phyloP scores from a whole-genome alignment of 2,329 filamentous ascomycete species.

The Microdochium paspali region DNA sequence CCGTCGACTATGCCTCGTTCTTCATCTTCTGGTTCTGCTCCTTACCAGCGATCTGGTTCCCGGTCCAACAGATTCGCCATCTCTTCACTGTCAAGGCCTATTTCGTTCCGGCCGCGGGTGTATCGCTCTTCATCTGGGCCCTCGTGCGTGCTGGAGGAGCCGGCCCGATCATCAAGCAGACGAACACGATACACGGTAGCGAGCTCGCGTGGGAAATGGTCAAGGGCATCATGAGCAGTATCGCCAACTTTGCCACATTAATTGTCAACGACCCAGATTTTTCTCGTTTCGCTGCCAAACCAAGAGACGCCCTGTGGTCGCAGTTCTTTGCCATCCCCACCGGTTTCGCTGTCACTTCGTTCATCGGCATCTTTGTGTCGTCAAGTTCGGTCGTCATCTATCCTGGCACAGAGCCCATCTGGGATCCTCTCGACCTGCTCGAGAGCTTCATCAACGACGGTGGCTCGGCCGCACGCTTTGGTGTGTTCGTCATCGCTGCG shows the following conservation, averaged over 20 bases:
- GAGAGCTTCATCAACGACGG: constrained; percentile 60
- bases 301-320: constrained; percentile 68
- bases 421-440: constrained; percentile 64
- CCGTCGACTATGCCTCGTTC: constrained; percentile 69
- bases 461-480: constrained; percentile 58
- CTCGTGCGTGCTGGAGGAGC: constrained; percentile 73
- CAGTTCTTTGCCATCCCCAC: constrained; percentile 67
- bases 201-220: constrained; percentile 74
- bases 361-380: constrained; percentile 74
- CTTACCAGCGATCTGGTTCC: constrained; percentile 80
- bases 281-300: constrained; percentile 69
- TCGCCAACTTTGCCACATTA: constrained; percentile 84
- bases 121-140: constrained; percentile 83
- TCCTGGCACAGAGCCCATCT: constrained; percentile 50
- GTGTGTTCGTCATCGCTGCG: constrained; percentile 62
- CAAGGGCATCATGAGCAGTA: constrained; percentile 77
- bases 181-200: constrained; percentile 52
- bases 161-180: constrained; percentile 71
- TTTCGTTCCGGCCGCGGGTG: constrained; percentile 72
- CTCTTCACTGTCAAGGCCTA: constrained; percentile 86
- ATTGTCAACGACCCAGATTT: constrained; percentile 82
- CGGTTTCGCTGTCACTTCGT: constrained; percentile 69
- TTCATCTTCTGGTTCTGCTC: constrained; percentile 79
- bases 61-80: constrained; percentile 80
- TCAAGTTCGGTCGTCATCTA: constrained; percentile 64